phyloP scores from a whole-genome alignment of 2,329 filamentous ascomycete genomes.

The Colletotrichum cereale region DNA sequence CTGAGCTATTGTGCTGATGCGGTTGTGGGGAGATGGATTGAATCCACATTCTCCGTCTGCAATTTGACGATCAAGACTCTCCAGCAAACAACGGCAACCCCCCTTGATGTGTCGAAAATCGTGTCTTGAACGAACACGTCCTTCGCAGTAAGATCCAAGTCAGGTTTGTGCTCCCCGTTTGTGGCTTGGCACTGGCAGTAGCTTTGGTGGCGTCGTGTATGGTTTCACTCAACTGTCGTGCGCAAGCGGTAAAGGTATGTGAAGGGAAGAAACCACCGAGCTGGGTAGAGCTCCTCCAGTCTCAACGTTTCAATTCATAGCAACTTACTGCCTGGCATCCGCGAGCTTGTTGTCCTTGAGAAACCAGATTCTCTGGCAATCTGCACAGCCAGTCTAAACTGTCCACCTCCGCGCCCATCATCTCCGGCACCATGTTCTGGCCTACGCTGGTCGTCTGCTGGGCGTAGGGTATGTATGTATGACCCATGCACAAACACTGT shows the following conservation, averaged over 20 bases:
- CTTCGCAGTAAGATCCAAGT: not conserved
- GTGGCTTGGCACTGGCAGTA: not conserved
- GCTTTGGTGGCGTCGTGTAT: not conserved
- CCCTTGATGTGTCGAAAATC: not conserved
- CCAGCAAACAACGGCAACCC: too few relatives aligned
- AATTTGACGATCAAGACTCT: not conserved
- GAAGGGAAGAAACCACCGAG: conserved; percentile 31
- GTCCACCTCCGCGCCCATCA: too few relatives aligned
- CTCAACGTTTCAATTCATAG: too few relatives aligned
- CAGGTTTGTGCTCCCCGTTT: too few relatives aligned
- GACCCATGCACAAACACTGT: not conserved
- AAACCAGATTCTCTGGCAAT: too few relatives aligned
- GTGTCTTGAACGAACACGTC: not conserved
- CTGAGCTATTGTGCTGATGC: conserved; percentile 18
- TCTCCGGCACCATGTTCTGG: too few relatives aligned
- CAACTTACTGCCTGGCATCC: too few relatives aligned
- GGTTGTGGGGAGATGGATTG: not conserved
- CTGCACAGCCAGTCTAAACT: too few relatives aligned
- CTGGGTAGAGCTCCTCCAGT: too few relatives aligned
- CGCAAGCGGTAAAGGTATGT: not conserved
- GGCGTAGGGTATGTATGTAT: not conserved
- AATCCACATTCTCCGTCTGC: fast-evolving
- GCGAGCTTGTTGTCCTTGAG: too few relatives aligned
- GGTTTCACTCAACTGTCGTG: not conserved
- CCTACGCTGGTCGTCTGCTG: too few relatives aligned